Conservation (phyloP, 2,329 filamentous ascomycete species). For the Nigrograna mackinnonii region DNA sequence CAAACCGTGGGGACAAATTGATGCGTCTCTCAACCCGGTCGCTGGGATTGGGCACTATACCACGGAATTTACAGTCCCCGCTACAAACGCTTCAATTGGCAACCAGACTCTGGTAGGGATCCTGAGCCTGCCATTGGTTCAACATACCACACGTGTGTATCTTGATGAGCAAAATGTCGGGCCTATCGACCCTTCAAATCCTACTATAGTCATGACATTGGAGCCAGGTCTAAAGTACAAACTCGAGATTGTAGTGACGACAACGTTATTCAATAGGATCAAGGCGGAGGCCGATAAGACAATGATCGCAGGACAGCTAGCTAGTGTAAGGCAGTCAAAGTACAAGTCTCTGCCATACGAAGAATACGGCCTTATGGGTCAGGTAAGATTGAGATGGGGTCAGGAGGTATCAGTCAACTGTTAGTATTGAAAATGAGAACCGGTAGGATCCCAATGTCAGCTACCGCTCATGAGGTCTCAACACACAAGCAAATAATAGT, state of each 20-base stretch:
- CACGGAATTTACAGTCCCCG: conserved; percentile 31
- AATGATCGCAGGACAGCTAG: conserved; percentile 9
- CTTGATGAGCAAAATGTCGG: conserved; percentile 31
- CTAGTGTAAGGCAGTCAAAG: conserved; percentile 3
- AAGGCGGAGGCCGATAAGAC: conserved; percentile 15
- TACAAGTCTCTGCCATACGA: conserved; percentile 2
- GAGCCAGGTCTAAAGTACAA: conserved; percentile 18
- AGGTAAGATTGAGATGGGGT: conserved; percentile 8
- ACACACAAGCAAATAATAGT: no score
- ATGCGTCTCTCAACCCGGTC: conserved; percentile 24
- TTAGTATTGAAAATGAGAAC: no score
- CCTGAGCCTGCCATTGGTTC: conserved; percentile 27
- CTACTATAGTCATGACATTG: conserved; percentile 25
- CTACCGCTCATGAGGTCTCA: no score
- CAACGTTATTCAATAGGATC: conserved; percentile 33
- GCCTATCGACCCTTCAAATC: conserved; percentile 32
- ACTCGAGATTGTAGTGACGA: conserved; percentile 31
- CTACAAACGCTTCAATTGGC: not conserved
- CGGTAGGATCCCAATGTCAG: no score
- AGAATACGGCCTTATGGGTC: conserved; percentile 12
- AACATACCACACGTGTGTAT: conserved; percentile 29
- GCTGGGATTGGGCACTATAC: conserved; percentile 41
- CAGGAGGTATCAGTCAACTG: no score
- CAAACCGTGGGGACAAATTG: conserved; percentile 34
- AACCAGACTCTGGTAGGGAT: conserved; percentile 18